phyloP scores from a whole-genome alignment of 441 rosid species.

The Mallotus japonicus region DNA sequence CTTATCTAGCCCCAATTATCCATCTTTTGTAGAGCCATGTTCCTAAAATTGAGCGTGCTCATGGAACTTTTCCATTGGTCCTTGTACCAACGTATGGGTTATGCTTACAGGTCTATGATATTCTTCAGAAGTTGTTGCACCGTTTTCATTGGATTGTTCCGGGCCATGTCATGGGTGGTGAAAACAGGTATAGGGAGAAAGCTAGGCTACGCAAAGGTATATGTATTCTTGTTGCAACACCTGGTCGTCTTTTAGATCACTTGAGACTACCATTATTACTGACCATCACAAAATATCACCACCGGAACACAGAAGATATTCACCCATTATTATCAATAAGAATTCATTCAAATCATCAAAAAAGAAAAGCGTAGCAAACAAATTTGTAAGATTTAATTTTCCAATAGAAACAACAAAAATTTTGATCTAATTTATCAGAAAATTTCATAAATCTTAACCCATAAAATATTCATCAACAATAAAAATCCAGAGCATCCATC shows the following conservation, averaged over 20 bases:
- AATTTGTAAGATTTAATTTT: too few species aligned
- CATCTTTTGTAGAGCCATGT: conserved; percentile 63
- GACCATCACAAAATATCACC: too few species aligned
- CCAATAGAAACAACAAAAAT: too few species aligned
- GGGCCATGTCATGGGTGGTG: conserved; percentile 98
- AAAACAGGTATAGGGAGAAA: conserved; percentile 92
- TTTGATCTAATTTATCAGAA: too few species aligned
- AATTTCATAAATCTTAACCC: too few species aligned
- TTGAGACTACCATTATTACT: conserved; percentile 24
- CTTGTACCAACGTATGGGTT: conserved; percentile 93
- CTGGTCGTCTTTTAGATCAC: conserved; percentile 98
- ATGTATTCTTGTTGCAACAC: conserved; percentile 90
- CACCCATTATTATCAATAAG: too few species aligned
- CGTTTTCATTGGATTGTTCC: conserved; percentile 97
- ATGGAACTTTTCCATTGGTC: conserved; percentile 93
- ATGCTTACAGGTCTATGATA: conserved; percentile 89
- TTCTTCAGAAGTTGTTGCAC: conserved; percentile 79
- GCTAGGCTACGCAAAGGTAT: conserved; percentile 99
- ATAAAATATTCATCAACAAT: too few species aligned
- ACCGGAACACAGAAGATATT: too few species aligned
- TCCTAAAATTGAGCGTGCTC: conserved; percentile 67
- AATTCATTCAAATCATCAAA: too few species aligned
- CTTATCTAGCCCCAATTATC: conserved; percentile 85
- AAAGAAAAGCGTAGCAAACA: too few species aligned
- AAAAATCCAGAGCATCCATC: too few species aligned